Base-by-base conservation (phyloP, 768 basidiomycete genomes). In the Leccinum olivaceopallidum region DNA sequence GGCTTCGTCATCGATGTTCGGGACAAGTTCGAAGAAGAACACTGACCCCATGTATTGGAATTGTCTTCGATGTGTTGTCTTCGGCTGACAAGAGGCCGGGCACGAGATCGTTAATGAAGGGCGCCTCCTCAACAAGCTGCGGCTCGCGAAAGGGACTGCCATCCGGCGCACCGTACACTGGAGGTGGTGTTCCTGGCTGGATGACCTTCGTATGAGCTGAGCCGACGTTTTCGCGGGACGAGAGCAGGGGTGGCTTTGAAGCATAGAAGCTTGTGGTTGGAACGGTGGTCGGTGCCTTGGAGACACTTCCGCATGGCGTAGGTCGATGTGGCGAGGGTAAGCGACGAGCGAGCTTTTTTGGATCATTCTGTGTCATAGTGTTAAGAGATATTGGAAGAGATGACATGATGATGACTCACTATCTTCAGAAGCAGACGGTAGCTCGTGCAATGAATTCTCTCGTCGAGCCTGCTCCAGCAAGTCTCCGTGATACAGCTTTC, bases 1-100 rank as follows among this genome's bases (percentile, higher is more conserved):
- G 73, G 71, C n/a, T 69, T 71, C 61, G 72, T 59, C 48, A 88
- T 92, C 64, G 83, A 85, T 73, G 88, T 85, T 7, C 78, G 90
- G 51, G 78, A 80, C 56, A 77, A 76, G 8, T 68, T 77, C 3
- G 88, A 92, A 68, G 90, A 92, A 72, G 73, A 71, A 20, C 75
- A 77, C 50, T 92, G 90, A 48, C 44, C 5, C 72, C 70, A 73
- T 12, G 49, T 6, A 39, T 36, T 54, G 28, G 73, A 57, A 28
- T 28, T 28, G 28, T 28, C 28, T 28, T 28, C 28, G 28, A 28
- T 28, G 28, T 28, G 34, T 67, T 72, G 26, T 69, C 70, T 2
- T 76, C 73, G 3, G 72, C 63, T 30, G 81, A 77, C n/a, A 81
- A 71, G 55, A 73, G 70, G 26, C 64, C 66, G 6, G 82, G 73